These are phyloP conservation scores for Colletotrichum truncatum DNA, from an alignment of 2,329 filamentous ascomycete species.

Conservation along the genomic window DNA sequence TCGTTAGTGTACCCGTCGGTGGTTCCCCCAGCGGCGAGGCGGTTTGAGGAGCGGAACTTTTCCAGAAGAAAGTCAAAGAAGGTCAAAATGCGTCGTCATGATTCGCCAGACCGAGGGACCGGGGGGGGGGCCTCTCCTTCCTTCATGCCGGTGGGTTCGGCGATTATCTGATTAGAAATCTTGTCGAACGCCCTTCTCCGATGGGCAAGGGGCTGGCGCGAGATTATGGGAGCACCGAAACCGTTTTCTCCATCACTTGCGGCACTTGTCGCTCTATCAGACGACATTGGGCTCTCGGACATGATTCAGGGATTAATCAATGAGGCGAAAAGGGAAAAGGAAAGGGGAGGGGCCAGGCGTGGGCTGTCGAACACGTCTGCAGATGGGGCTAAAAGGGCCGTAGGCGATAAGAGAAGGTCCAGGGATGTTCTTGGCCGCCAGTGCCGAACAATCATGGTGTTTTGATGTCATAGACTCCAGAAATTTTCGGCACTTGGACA, in stretches of 20 bases:
- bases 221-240: not conserved
- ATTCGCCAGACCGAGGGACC: conserved; percentile 11
- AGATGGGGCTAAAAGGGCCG: not conserved
- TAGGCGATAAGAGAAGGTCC: not conserved
- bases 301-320: not conserved
- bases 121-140: not conserved
- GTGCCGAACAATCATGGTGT: conserved; percentile 8
- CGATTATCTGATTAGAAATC: conserved; percentile 24
- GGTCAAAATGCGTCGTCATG: conserved; percentile 5
- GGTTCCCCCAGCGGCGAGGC: not conserved
- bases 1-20: not conserved
- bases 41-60: conserved; percentile 19
- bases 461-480: conserved; percentile 30
- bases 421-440: not conserved
- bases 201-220: not conserved
- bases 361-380: not conserved
- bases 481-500: conserved; percentile 19
- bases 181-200: not conserved
- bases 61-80: conserved; percentile 20
- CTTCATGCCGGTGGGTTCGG: conserved; percentile 1
- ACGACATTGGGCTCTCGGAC: conserved; percentile 7
- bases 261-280: not conserved
- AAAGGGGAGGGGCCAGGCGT: not conserved
- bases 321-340: not conserved
- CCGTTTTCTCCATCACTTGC: not conserved